Percentiles rank a stretch among this genome's conserved stretches.
phyloP scores from a whole-genome alignment of 129 eudicot species.

The Flaveria brownii region DNA sequence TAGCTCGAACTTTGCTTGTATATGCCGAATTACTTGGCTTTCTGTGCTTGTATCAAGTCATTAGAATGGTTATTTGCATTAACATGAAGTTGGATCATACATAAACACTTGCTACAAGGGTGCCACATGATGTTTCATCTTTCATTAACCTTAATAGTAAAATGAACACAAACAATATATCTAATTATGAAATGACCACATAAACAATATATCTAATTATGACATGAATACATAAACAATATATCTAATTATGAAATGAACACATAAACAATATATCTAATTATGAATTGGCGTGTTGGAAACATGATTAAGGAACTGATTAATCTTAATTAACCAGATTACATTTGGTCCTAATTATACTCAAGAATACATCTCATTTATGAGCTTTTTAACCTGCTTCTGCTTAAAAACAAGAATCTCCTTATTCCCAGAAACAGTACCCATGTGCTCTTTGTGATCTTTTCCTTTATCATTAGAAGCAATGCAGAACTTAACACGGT shows the following conservation, averaged over 20 bases:
- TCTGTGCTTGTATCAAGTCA: neutral
- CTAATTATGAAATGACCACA: too few species aligned
- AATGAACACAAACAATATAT: neutral
- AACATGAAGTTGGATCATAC: neutral
- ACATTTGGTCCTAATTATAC: slow-evolving; percentile 26
- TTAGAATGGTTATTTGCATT: neutral
- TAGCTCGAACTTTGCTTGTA: neutral
- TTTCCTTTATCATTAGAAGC: slow-evolving; percentile 93
- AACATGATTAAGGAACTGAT: slow-evolving; percentile 9
- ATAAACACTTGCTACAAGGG: neutral
- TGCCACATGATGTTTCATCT: neutral
- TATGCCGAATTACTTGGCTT: neutral
- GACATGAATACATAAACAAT: too few species aligned
- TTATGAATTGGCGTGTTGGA: neutral
- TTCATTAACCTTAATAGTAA: neutral
- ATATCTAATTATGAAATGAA: too few species aligned
- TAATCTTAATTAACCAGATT: slow-evolving; percentile 16
- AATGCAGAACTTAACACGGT: slow-evolving; percentile 91
- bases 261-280: neutral
- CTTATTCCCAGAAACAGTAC: slow-evolving; percentile 63
- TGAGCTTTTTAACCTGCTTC: slow-evolving; percentile 62
- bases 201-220: neutral
- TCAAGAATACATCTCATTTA: slow-evolving; percentile 12
- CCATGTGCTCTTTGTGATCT: slow-evolving; percentile 90
- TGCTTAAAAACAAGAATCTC: slow-evolving; percentile 52